phyloP scores from a whole-genome alignment of 140 eudicot genomes.

The Oenanthe javanica region DNA sequence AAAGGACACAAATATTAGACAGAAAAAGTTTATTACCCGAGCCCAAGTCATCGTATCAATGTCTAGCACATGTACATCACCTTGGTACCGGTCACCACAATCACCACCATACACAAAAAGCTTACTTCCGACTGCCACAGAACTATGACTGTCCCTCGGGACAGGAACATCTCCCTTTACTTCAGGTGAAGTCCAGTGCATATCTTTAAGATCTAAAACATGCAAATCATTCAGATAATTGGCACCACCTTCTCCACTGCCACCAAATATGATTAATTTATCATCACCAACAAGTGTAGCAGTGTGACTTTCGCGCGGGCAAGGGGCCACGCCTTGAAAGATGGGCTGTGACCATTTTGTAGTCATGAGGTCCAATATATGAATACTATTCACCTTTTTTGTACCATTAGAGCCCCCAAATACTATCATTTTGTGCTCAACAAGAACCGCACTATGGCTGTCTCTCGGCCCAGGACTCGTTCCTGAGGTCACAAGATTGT shows the following conservation, averaged over 20 bases:
- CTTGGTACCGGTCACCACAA: constrained; percentile 81
- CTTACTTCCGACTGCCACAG: constrained; percentile 45
- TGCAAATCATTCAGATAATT: constrained; percentile 83
- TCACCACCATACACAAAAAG: constrained; percentile 83
- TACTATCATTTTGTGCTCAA: constrained; percentile 61
- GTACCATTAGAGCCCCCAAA: constrained; percentile 91
- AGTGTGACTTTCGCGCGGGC: constrained; percentile 89
- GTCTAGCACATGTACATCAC: constrained; percentile 68
- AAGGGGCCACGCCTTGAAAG: constrained; percentile 62
- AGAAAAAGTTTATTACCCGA: constrained; percentile 33
- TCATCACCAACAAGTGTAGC: constrained; percentile 54
- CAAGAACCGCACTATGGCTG: constrained; percentile 73
- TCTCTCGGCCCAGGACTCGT: constrained; percentile 87
- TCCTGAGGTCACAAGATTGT: constrained; percentile 60
- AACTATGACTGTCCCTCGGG: constrained; percentile 87
- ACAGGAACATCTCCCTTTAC: constrained; percentile 51
- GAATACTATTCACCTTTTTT: constrained; percentile 64
- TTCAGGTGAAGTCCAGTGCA: constrained; percentile 68
- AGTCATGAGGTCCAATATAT: constrained; percentile 55
- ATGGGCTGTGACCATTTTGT: constrained; percentile 69
- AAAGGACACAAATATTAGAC: not conserved
- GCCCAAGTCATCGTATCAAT: constrained; percentile 62
- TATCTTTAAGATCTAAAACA: constrained; percentile 63
- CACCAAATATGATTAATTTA: constrained; percentile 70
- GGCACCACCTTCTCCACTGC: constrained; percentile 88